Conservation (phyloP, 2,329 filamentous ascomycete genomes). For the Aspergillus persii region DNA sequence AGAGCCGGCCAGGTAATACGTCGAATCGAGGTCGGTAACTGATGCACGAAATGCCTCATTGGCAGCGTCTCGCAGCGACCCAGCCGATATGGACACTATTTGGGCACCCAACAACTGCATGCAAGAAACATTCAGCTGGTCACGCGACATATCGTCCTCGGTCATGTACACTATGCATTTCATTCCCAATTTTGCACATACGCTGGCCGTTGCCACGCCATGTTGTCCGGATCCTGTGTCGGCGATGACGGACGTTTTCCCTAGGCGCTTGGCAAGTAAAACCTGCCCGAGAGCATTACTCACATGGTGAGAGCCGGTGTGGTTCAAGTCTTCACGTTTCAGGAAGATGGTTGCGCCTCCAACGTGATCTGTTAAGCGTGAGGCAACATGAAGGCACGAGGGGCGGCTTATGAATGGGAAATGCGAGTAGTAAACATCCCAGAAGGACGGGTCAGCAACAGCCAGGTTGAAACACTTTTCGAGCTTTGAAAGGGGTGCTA, state of each 20-base stretch:
- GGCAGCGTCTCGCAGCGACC: too few species aligned
- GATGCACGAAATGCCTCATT: conserved; percentile 56
- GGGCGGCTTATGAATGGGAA: conserved; percentile 94
- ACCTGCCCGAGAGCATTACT: conserved; percentile 95
- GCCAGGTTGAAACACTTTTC: conserved; percentile 85
- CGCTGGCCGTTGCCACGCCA: conserved; percentile 91
- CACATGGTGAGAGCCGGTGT: conserved; percentile 97
- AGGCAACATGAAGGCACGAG: conserved; percentile 80
- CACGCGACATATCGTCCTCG: conserved; percentile 82
- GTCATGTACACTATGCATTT: conserved; percentile 98
- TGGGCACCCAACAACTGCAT: conserved; percentile 77
- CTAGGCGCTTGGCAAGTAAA: conserved; percentile 78
- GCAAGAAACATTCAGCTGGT: conserved; percentile 85
- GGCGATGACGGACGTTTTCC: conserved; percentile 94
- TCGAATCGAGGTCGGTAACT: conserved; percentile 92
- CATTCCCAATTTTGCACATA: conserved; percentile 96
- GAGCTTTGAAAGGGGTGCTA: conserved; percentile 85
- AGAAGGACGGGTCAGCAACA: conserved; percentile 80
- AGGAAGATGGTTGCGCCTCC: conserved; percentile 94
- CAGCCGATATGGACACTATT: too few species aligned
- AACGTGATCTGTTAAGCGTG: conserved; percentile 78
- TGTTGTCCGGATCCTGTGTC: conserved; percentile 96
- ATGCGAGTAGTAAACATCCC: conserved; percentile 89
- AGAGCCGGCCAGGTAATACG: conserved; percentile 83
- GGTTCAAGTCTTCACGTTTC: conserved; percentile 94